phyloP scores from a whole-genome alignment of 2,329 filamentous ascomycete genomes.

The Ceratocystis variospora region DNA sequence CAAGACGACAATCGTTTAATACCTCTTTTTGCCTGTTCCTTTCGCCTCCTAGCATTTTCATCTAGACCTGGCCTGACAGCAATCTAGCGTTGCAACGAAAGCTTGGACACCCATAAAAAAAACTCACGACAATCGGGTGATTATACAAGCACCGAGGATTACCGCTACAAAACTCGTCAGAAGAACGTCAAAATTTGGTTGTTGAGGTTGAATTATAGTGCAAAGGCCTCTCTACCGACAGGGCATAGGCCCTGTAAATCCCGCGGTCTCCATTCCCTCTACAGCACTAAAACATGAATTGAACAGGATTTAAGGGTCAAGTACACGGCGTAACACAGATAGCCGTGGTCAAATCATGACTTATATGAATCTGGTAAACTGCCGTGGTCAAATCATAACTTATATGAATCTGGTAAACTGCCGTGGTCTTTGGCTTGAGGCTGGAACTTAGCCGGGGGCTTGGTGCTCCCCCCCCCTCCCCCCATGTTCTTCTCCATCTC shows the following conservation, averaged over 20 bases:
- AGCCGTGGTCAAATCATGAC: background rate
- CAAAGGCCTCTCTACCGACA: background rate
- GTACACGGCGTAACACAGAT: background rate
- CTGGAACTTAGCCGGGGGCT: no score
- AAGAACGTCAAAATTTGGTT: background rate
- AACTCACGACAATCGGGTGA: background rate
- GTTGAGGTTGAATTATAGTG: background rate
- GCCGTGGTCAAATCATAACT: background rate
- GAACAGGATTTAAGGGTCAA: background rate
- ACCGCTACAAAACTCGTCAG: background rate
- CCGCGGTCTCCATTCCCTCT: background rate
- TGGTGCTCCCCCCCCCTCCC: no score
- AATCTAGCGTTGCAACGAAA: background rate
- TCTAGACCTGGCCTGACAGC: background rate
- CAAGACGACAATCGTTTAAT: background rate
- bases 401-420: background rate
- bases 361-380: background rate
- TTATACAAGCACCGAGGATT: background rate
- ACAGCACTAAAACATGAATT: background rate
- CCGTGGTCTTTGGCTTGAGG: no score
- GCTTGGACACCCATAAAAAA: background rate
- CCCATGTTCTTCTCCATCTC: no score
- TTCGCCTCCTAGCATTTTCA: background rate
- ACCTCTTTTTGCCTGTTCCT: background rate
- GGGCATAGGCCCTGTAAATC: background rate